Evolutionary conservation across 768 basidiomycete genomes (phyloP).

Genomic region (Sarcodon aspratus): DNA sequence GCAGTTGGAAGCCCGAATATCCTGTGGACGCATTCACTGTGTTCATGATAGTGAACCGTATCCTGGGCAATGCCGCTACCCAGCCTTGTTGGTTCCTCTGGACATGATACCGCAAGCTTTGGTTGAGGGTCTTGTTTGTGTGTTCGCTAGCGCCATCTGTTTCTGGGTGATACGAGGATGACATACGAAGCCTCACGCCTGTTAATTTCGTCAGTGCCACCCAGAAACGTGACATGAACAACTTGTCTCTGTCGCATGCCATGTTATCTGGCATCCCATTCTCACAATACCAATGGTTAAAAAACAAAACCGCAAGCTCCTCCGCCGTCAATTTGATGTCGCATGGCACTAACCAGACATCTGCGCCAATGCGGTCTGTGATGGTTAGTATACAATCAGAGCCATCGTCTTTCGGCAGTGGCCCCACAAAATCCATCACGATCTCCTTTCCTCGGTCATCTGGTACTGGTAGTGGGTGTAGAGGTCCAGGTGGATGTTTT

Average conservation of each 20-base stretch:
- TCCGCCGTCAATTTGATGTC: constrained; percentile 5
- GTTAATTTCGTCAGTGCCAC: constrained; percentile 11
- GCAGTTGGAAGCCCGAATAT: constrained; percentile 12
- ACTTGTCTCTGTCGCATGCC: constrained; percentile 19
- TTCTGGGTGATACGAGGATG: constrained; percentile 24
- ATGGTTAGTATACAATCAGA: constrained; percentile 15
- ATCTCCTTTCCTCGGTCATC: constrained; percentile 11
- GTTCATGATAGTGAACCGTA: constrained; percentile 15
- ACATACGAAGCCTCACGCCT: constrained; percentile 19
- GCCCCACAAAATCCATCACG: constrained; percentile 19
- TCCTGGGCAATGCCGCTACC: constrained; percentile 6
- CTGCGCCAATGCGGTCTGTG: constrained; percentile 10
- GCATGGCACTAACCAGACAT: constrained; percentile 5
- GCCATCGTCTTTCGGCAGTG: constrained; percentile 14
- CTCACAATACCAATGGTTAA: constrained; percentile 18
- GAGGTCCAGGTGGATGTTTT: constrained; percentile 11
- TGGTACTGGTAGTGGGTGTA: constrained; percentile 12
- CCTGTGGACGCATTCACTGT: constrained; percentile 13
- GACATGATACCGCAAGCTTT: constrained; percentile 13
- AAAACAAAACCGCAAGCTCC: constrained; percentile 12
- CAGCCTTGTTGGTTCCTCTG: constrained; percentile 10
- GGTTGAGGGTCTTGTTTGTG: constrained; percentile 15
- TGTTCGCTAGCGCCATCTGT: constrained; percentile 24
- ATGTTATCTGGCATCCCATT: constrained; percentile 18
- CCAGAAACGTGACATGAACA: constrained; percentile 26